phyloP scores from a whole-genome alignment of 2,329 filamentous ascomycete genomes.

The Xylariaceae sp. region DNA sequence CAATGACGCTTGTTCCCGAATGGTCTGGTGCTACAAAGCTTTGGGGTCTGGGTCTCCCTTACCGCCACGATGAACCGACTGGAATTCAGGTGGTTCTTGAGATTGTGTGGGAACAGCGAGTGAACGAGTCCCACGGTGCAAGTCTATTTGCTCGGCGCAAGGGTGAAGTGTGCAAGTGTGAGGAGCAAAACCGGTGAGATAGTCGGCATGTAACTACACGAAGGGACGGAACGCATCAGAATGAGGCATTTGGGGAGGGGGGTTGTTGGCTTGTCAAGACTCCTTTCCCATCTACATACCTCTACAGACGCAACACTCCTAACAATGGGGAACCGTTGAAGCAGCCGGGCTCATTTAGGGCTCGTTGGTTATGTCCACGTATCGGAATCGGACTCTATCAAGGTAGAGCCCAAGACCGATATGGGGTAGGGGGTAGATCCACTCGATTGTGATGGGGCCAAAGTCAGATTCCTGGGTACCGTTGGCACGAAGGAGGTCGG shows the following conservation, averaged over 20 bases:
- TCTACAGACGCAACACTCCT: slow-evolving; percentile 31
- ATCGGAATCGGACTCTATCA: slow-evolving; percentile 29
- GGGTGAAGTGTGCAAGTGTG: slow-evolving; percentile 41
- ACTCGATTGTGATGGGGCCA: slow-evolving; percentile 28
- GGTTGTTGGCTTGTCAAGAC: not conserved
- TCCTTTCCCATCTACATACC: slow-evolving; percentile 21
- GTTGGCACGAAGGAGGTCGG: slow-evolving; percentile 23
- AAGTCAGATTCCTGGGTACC: slow-evolving; percentile 30
- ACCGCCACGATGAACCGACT: slow-evolving; percentile 48
- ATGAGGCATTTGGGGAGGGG: slow-evolving; percentile 9
- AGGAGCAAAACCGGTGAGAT: slow-evolving; percentile 30
- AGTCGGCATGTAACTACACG: slow-evolving; percentile 40
- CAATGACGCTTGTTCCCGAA: slow-evolving; percentile 15
- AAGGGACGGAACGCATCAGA: slow-evolving; percentile 22
- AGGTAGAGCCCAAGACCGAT: slow-evolving; percentile 28
- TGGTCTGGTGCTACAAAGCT: slow-evolving; percentile 17
- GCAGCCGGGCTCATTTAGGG: slow-evolving; percentile 30
- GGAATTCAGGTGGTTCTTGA: slow-evolving; percentile 47
- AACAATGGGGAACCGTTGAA: slow-evolving; percentile 21
- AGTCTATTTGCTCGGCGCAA: slow-evolving; percentile 33
- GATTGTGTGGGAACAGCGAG: slow-evolving; percentile 55
- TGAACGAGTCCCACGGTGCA: slow-evolving; percentile 58
- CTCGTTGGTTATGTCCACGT: slow-evolving; percentile 27
- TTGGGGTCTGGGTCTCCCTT: slow-evolving; percentile 34
- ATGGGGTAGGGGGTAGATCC: slow-evolving; percentile 24